These are phyloP conservation scores for Fusarium temperatum DNA, from an alignment of 2,329 filamentous ascomycete species.

Conservation along the genomic window DNA sequence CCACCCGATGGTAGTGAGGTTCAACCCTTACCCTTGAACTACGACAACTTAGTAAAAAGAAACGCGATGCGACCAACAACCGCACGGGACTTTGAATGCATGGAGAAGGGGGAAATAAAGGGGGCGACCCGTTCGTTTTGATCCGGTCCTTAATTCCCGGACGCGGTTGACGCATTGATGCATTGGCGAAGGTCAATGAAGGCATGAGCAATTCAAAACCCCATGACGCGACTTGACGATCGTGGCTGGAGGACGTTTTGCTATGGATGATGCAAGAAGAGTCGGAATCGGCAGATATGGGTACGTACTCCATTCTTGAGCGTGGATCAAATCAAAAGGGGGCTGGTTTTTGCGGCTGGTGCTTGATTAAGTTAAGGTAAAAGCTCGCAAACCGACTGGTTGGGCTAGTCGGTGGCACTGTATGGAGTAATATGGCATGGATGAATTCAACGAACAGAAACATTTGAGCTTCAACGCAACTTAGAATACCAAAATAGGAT, in stretches of 20 bases:
- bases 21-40: slow-evolving; percentile 25
- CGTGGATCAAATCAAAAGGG: slow-evolving; percentile 32
- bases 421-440: slow-evolving; percentile 34
- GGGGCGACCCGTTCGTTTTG: slow-evolving; percentile 27
- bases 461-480: slow-evolving; percentile 33
- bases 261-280: neutral
- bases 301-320: slow-evolving; percentile 8
- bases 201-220: slow-evolving; percentile 5
- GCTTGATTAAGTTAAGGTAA: slow-evolving; percentile 14
- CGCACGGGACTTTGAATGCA: slow-evolving; percentile 17
- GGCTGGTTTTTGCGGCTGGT: slow-evolving; percentile 35
- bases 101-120: slow-evolving; percentile 27
- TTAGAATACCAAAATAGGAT: slow-evolving; percentile 33
- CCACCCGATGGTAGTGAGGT: slow-evolving; percentile 7
- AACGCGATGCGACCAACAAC: slow-evolving; percentile 24
- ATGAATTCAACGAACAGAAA: slow-evolving; percentile 34
- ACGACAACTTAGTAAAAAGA: slow-evolving; percentile 2
- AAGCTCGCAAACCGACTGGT: slow-evolving; percentile 16
- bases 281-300: slow-evolving; percentile 13
- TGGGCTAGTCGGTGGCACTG: slow-evolving; percentile 33
- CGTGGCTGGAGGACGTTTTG: slow-evolving; percentile 13
- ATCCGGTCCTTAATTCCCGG: slow-evolving; percentile 24
- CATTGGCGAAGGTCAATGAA: slow-evolving; percentile 22
- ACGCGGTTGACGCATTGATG: slow-evolving; percentile 31
- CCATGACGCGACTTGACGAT: slow-evolving; percentile 18